Percentiles rank a stretch among this genome's conserved stretches.
These are phyloP conservation scores for Solanum medicagineum DNA, from an alignment of 257 asterid species.

Conservation along the genomic window DNA sequence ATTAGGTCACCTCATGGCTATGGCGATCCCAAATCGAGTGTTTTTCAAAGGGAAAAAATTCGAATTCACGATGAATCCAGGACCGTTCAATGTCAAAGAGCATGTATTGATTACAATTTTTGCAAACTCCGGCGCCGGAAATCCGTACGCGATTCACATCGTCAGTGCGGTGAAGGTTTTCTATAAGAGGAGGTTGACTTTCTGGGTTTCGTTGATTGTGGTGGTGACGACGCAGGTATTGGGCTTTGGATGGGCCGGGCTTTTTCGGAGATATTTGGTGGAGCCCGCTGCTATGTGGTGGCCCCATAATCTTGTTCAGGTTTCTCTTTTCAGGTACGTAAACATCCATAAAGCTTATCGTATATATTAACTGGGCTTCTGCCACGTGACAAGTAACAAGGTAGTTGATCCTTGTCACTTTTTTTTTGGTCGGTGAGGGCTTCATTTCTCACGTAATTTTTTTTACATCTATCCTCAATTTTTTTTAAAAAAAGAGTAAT, in stretches of 20 bases:
- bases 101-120: slow-evolving; percentile 2
- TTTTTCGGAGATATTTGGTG: slow-evolving; percentile 2
- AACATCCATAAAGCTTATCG: neutral
- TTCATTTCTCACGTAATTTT: too few species aligned
- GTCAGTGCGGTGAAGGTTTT: slow-evolving; percentile 4
- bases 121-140: neutral
- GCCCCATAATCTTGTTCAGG: slow-evolving; percentile 1
- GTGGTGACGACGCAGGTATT: slow-evolving; percentile 4
- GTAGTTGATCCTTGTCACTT: too few species aligned
- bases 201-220: neutral
- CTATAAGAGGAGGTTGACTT: neutral
- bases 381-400: neutral
- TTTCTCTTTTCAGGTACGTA: neutral
- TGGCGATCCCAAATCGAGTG: neutral
- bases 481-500: too few species aligned
- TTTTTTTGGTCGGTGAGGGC: too few species aligned
- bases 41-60: neutral
- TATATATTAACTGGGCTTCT: neutral
- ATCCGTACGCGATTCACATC: neutral
- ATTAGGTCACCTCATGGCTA: neutral
- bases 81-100: slow-evolving; percentile 1
- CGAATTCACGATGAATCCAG: neutral
- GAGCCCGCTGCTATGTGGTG: slow-evolving; percentile 10
- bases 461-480: too few species aligned
- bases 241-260: slow-evolving; percentile 10